Evolutionary conservation across 2,329 filamentous ascomycete genomes (phyloP), one percentile per base, ranked within the genome.

Genomic region (Neocatenulostroma microsporum): DNA sequence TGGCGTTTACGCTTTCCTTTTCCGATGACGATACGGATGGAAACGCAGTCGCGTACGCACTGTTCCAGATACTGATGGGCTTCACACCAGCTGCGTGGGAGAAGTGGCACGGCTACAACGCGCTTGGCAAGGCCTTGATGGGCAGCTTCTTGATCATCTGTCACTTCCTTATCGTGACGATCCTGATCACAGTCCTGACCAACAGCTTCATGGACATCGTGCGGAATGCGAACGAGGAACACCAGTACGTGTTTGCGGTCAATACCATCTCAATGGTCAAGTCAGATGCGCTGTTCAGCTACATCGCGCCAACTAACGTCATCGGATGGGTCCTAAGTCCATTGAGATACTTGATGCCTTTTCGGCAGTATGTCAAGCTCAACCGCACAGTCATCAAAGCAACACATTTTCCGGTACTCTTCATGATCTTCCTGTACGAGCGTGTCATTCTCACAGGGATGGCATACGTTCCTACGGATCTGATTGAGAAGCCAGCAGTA

Each of bases 241-340:
- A 95, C 50, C 77, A 80, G 47, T 95, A 94, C 56, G 64, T 95
- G 2, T 95, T 96, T 55, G 89, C 89, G 0, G 87, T 96, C 59
- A 96, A 95, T 56, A 93, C 89, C 4, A 94, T 95, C 33, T 93
- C 86, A 4, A 93, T 94, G 84, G 89, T 95, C 47, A 96, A 95
- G 61, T 94, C 91, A n/a, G 89, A 96, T 58, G 84, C 87, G 0
- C 68, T 95, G 0, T 96, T 96, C 67, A 93, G 86, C 3, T 95
- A 95, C 57, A 76, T 95, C 42, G 84, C 89, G 2, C 89, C 89
- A 0, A 82, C 84, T 11, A 96, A 96, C 56, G 82, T 95, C 20
- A 74, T 95, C 45, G 88, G 85, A 1, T 96, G 88, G 89, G 57
- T 89, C 1, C 68, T 94, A 19, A 87, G 87, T 52, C 89, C 89